phyloP scores from a whole-genome alignment of 805 yeast species.

The Clavispora asparagi region DNA sequence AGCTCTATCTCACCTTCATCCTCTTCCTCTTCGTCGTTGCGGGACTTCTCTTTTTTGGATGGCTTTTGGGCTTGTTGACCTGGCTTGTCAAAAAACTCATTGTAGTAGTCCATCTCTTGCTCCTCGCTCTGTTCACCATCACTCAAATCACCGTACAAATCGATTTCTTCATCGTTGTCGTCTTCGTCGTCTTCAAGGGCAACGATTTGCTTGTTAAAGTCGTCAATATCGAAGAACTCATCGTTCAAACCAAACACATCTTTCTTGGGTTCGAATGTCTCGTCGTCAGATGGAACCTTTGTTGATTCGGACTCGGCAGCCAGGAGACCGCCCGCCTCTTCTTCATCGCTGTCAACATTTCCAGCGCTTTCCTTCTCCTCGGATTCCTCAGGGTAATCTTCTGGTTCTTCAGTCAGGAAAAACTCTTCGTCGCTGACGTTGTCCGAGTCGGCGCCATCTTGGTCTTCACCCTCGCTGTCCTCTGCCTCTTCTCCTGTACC shows the following conservation, averaged over 20 bases:
- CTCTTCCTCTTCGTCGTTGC: slow-evolving; percentile 34
- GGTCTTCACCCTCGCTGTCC: slow-evolving; percentile 8
- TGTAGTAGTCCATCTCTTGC: slow-evolving; percentile 53
- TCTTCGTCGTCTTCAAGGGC: slow-evolving; percentile 53
- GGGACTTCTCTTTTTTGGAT: slow-evolving; percentile 4
- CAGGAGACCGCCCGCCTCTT: slow-evolving; percentile 9
- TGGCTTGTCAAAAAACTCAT: slow-evolving; percentile 60
- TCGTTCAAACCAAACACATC: slow-evolving; percentile 73
- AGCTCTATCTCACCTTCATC: slow-evolving; percentile 25
- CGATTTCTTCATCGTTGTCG: slow-evolving; percentile 35
- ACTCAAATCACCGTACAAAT: slow-evolving; percentile 32
- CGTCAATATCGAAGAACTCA: slow-evolving; percentile 78
- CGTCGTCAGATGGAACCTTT: slow-evolving; percentile 8
- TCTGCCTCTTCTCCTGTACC: slow-evolving; percentile 10
- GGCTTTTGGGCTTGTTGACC: slow-evolving; percentile 18
- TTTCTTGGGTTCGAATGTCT: slow-evolving; percentile 16
- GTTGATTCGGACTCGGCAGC: slow-evolving; percentile 13
- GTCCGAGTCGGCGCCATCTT: slow-evolving; percentile 14
- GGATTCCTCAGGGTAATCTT: slow-evolving; percentile 6
- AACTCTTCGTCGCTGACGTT: slow-evolving; percentile 7
- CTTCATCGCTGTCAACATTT: slow-evolving; percentile 4
- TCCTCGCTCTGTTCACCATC: slow-evolving; percentile 40
- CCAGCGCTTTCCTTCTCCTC: slow-evolving; percentile 5
- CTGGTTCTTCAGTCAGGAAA: slow-evolving; percentile 16
- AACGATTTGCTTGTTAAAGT: slow-evolving; percentile 71